phyloP scores from a whole-genome alignment of 1,139 yeast species.

The Taiozyma sp. region DNA sequence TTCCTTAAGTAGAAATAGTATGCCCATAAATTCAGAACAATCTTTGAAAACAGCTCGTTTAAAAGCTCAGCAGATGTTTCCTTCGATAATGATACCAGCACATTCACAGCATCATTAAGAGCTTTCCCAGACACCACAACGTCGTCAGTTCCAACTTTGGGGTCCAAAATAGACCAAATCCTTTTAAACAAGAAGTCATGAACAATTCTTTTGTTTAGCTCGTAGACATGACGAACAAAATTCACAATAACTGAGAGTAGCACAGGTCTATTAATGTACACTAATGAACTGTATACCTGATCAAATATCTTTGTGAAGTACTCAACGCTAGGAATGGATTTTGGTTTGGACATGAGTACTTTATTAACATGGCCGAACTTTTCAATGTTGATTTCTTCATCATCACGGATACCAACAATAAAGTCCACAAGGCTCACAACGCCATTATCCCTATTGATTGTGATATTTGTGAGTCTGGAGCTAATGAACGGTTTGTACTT shows the following conservation, averaged over 20 bases:
- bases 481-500: conserved; percentile 42
- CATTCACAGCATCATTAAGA: conserved; percentile 62
- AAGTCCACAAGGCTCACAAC: conserved; percentile 70
- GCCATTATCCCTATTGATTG: conserved; percentile 59
- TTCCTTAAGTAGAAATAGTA: conserved; percentile 47
- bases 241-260: conserved; percentile 56
- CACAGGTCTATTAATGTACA: conserved; percentile 57
- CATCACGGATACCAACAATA: conserved; percentile 70
- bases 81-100: conserved; percentile 56
- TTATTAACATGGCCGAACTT: conserved; percentile 63
- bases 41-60: conserved; percentile 31
- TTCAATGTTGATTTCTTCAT: conserved; percentile 60
- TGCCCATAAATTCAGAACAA: conserved; percentile 50
- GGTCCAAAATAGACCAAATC: conserved; percentile 43
- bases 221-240: conserved; percentile 49
- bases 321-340: conserved; percentile 35
- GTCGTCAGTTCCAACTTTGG: conserved; percentile 22
- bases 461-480: conserved; percentile 46
- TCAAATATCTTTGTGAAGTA: conserved; percentile 55
- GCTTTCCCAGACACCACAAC: conserved; percentile 41
- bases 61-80: conserved; percentile 43
- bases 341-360: conserved; percentile 61
- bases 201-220: conserved; percentile 47
- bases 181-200: conserved; percentile 53
- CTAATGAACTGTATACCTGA: conserved; percentile 55